Percentiles rank a stretch among this genome's conserved stretches.
phyloP scores from a whole-genome alignment of 2,329 filamentous ascomycete species.

The Talaromyces pinophilus region DNA sequence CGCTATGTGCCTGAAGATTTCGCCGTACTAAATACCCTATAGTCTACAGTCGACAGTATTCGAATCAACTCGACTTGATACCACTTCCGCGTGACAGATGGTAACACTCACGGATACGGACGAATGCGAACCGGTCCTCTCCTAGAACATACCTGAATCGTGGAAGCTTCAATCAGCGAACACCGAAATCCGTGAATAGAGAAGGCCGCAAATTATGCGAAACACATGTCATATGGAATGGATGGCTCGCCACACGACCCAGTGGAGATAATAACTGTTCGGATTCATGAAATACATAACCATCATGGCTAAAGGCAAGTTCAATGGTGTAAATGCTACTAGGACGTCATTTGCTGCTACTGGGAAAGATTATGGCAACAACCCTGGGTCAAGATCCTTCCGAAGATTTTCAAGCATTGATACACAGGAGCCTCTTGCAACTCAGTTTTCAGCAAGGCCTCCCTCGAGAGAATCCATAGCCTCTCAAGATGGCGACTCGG shows the following conservation, averaged over 20 bases:
- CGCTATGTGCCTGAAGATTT: neutral
- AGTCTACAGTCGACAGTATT: neutral
- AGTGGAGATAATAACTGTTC: neutral
- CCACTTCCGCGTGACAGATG: neutral
- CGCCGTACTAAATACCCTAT: neutral
- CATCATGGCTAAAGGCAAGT: neutral
- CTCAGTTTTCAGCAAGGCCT: constrained; percentile 9
- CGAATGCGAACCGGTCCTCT: neutral
- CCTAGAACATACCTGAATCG: neutral
- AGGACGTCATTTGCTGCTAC: neutral
- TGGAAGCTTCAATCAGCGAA: neutral
- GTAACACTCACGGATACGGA: neutral
- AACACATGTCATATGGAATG: neutral
- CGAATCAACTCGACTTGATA: neutral
- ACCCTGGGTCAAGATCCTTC: neutral
- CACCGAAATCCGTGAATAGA: neutral
- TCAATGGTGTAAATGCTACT: neutral
- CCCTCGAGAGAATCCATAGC: constrained; percentile 13
- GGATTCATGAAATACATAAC: neutral
- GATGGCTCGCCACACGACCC: neutral
- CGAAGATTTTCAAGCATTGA: neutral
- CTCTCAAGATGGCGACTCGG: constrained; percentile 10
- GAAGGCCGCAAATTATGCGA: neutral
- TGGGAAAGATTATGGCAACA: neutral
- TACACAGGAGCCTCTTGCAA: constrained; percentile 13